Percentiles rank a stretch among this genome's conserved stretches.
phyloP scores from a whole-genome alignment of 495 filamentous ascomycete species.

The Penicillium steckii region DNA sequence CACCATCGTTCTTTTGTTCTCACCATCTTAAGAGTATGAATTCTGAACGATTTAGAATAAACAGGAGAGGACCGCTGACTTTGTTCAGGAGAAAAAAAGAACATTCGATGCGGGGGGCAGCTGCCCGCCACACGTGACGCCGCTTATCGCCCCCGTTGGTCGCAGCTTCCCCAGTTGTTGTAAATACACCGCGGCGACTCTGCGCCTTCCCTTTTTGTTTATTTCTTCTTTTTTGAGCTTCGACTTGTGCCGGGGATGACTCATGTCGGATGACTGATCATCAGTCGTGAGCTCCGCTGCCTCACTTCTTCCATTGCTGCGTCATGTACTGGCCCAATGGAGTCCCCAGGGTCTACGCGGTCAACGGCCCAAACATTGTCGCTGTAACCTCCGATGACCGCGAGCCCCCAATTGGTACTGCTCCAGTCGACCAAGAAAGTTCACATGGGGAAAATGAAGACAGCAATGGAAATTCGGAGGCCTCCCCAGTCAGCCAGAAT shows the following conservation, averaged over 20 bases:
- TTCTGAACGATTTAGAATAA: background rate
- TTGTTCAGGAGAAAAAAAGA: constrained; percentile 16
- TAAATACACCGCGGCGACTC: too few relatives aligned
- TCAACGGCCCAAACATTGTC: constrained; percentile 53
- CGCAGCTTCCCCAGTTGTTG: constrained; percentile 10
- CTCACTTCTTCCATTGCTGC: constrained; percentile 29
- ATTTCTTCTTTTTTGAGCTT: background rate
- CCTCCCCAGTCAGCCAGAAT: constrained; percentile 8
- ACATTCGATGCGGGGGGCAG: constrained; percentile 23
- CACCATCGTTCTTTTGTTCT: too few relatives aligned
- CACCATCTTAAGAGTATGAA: background rate
- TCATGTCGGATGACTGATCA: constrained; percentile 13
- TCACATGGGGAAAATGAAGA: constrained; percentile 6
- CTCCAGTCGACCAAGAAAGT: background rate
- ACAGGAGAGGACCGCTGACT: background rate
- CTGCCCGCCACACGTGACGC: constrained; percentile 28
- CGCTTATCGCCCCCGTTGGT: constrained; percentile 27
- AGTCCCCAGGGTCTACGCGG: constrained; percentile 84
- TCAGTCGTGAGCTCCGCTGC: constrained; percentile 26
- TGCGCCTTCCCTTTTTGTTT: constrained; percentile 5
- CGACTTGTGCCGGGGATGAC: constrained; percentile 34
- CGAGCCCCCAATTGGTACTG: constrained; percentile 2
- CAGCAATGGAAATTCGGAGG: constrained; percentile 5
- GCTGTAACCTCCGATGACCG: constrained; percentile 34
- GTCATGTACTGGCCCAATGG: constrained; percentile 98